Evolutionary conservation across 768 basidiomycete species (phyloP).

Genomic region (Tephrocybe sp.): DNA sequence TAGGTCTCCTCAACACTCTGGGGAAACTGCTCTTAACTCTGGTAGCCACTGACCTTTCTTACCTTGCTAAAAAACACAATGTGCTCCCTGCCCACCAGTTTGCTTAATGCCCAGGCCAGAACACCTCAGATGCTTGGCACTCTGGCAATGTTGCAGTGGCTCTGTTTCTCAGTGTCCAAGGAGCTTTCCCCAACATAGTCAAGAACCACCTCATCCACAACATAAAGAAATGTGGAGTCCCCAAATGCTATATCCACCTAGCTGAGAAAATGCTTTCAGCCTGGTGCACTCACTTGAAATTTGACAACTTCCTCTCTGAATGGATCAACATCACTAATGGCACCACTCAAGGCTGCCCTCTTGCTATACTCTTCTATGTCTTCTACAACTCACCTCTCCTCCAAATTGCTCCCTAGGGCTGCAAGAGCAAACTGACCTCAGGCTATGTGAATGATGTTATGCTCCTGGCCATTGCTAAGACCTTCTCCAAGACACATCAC

Average conservation of each 20-base stretch:
- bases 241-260: neutral
- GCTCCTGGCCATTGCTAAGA: conserved; percentile 22
- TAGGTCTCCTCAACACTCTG: conserved; percentile 31
- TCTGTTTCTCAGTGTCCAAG: conserved; percentile 42
- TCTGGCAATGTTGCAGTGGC: conserved; percentile 29
- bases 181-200: conserved; percentile 40
- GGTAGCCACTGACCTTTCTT: conserved; percentile 22
- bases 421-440: conserved; percentile 16
- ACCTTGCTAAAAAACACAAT: conserved; percentile 25
- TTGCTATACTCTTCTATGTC: neutral
- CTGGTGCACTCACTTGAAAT: conserved; percentile 4
- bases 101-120: conserved; percentile 23
- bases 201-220: conserved; percentile 16
- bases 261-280: neutral
- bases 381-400: neutral
- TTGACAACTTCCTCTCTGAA: conserved; percentile 24
- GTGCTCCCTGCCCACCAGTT: conserved; percentile 27
- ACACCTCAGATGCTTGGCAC: conserved; percentile 34
- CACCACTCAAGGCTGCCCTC: conserved; percentile 8
- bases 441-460: conserved; percentile 31
- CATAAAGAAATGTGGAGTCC: neutral
- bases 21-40: conserved; percentile 28
- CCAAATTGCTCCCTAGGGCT: neutral
- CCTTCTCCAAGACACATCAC: conserved; percentile 18
- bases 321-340: conserved; percentile 18